A percentile compares a stretch with the other conserved stretches of the same genome.
Evolutionary conservation across 1,284 basidiomycete genomes (phyloP).

Genomic region (Sporisorium iseilematis-ciliati): DNA sequence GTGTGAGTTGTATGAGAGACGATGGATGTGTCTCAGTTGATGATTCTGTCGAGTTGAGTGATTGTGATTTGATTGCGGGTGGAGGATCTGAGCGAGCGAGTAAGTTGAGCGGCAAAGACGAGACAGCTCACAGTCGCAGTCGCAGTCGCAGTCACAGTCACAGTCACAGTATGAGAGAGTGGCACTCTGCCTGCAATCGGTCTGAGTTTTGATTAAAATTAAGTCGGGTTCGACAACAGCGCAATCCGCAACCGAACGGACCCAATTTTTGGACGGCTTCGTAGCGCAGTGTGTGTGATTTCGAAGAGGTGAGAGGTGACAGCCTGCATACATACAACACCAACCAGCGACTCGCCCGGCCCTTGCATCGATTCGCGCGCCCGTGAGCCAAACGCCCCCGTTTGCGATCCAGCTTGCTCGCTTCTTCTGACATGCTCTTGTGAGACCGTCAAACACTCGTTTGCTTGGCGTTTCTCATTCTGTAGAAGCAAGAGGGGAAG

Average conservation of each 20-base stretch:
- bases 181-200: constrained; percentile 4
- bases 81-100: constrained; percentile 2
- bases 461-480: no score
- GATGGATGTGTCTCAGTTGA: no score
- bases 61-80: no score
- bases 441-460: neutral
- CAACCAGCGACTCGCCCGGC: constrained; percentile 2
- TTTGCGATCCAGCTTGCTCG: neutral
- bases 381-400: neutral
- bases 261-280: neutral
- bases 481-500: no score
- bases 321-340: no score
- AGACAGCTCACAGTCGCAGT: no score
- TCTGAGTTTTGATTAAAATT: no score
- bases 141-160: no score
- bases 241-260: constrained; percentile 8
- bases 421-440: neutral
- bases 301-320: no score
- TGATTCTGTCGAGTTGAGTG: no score
- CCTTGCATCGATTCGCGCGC: constrained; percentile 7
- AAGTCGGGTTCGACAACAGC: constrained; percentile 2
- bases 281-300: neutral
- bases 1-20: no score
- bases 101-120: neutral
- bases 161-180: neutral